These are phyloP conservation scores for Aegilops tauschii DNA, from an alignment of 176 grass and related monocot genomes.

Conservation along the genomic window DNA sequence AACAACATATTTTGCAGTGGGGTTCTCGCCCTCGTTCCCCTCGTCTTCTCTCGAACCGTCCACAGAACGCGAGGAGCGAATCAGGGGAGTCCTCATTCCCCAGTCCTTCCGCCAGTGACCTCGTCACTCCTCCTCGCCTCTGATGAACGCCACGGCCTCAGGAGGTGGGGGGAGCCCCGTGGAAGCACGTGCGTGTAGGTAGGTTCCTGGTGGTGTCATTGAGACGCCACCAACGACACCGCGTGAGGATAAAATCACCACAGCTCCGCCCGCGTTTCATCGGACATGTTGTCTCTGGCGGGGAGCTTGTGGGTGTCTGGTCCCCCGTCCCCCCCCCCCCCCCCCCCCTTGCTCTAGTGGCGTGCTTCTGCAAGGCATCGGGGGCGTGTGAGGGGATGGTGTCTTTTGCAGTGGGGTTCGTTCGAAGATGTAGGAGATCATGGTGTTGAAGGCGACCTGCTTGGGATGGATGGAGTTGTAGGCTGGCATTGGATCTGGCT, in stretches of 20 bases:
- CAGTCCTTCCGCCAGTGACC: no score
- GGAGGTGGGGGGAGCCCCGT: neutral
- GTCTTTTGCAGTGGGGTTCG: neutral
- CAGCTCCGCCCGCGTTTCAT: neutral
- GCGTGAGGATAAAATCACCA: neutral
- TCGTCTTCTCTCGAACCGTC: no score
- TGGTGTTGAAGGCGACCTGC: no score
- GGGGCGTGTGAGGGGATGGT: neutral
- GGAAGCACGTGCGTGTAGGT: neutral
- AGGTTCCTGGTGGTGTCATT: neutral
- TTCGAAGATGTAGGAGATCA: neutral
- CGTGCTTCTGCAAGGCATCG: no score
- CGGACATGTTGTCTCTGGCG: neutral
- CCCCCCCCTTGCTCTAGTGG: neutral
- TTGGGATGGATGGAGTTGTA: no score
- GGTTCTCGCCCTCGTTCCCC: no score
- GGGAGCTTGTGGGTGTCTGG: neutral
- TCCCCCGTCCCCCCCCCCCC: neutral
- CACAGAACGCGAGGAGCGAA: no score
- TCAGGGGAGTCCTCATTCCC: no score
- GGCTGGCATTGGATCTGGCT: no score
- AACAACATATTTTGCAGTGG: no score
- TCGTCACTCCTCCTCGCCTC: neutral
- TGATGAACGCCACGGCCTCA: neutral
- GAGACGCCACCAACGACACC: neutral